Evolutionary conservation across 2,329 filamentous ascomycete species (phyloP).

Genomic region (Diplocarpon rosae): DNA sequence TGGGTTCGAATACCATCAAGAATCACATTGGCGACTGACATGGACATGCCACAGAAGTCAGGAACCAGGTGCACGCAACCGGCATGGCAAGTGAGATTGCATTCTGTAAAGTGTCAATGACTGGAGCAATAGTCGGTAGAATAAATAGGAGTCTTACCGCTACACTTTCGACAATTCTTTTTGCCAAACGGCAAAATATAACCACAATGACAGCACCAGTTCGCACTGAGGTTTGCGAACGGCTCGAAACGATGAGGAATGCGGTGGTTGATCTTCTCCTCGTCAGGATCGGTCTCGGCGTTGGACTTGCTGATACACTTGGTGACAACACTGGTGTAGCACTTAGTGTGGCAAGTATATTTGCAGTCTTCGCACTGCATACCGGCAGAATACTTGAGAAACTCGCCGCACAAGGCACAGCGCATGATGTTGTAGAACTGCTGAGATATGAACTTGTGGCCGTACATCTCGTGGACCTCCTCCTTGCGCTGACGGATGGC

Average conservation of each 20-base stretch:
- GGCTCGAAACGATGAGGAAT: slow-evolving; percentile 94
- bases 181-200: slow-evolving; percentile 91
- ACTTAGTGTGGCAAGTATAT: slow-evolving; percentile 98
- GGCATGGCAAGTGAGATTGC: slow-evolving; percentile 80
- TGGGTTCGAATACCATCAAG: slow-evolving; percentile 73
- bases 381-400: slow-evolving; percentile 94
- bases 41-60: slow-evolving; percentile 98
- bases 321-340: slow-evolving; percentile 90
- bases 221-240: slow-evolving; percentile 96
- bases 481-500: slow-evolving; percentile 97
- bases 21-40: slow-evolving; percentile 93
- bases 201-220: slow-evolving; percentile 98
- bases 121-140: not conserved
- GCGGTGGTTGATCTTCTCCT: slow-evolving; percentile 98
- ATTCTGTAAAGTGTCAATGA: slow-evolving; percentile 49
- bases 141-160: slow-evolving; percentile 42
- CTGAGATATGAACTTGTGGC: slow-evolving; percentile 96
- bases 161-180: slow-evolving; percentile 89
- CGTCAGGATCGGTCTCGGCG: slow-evolving; percentile 93
- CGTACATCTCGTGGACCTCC: slow-evolving; percentile 96
- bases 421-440: slow-evolving; percentile 99
- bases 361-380: slow-evolving; percentile 99
- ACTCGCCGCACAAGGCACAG: slow-evolving; percentile 92
- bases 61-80: slow-evolving; percentile 90
- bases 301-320: slow-evolving; percentile 99